Evolutionary conservation across 768 basidiomycete species (phyloP), one percentile per base, ranked within the genome.

Genomic region (Amanita inopinata): DNA sequence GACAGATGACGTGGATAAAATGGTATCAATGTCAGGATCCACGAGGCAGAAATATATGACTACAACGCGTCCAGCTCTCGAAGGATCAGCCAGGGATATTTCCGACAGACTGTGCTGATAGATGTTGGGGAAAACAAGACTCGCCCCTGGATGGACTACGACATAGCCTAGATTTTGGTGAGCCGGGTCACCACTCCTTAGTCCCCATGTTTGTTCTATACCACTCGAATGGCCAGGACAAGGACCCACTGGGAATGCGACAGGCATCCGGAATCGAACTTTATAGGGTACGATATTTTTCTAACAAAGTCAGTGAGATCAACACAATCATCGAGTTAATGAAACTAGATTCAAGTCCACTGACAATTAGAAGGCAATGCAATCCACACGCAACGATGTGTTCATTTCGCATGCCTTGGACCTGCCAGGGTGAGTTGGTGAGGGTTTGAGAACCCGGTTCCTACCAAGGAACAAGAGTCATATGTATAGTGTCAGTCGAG

Each of bases 371-470:
- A 17, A 63, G 36, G 43, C 63, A 68, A 43, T 71, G 65, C 9
- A 69, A 56, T 1, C 63, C 66, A 45, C 64, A 70, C 1, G 73
- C 72, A 0, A 67, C 66, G 31, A 77, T 67, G 4, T 66, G 59
- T 48, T 77, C 74, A 42, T 70, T 71, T 43, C 62, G 53, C 71
- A 74, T 73, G 25, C 74, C 73, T 52, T 70, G 69, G 12, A 72
- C 71, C 34, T 67, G 69, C 73, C 73, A 76, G 10, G 53, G 53
- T 8, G 61, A 56, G 1, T 61, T 67, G 3, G 51, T 43, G 51
- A 61, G 67, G 6, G 38, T 38, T 5, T 62, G 58, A 4, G 53
- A 56, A 14, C 57, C 58, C 8, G 68, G 65, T 42, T 55, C 49
- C 64, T 61, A 33, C 7, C 27, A 43, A 14, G 38, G 32, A 12